Conservation (phyloP, 1,284 basidiomycete species). For the Boletus semigastroideus region DNA sequence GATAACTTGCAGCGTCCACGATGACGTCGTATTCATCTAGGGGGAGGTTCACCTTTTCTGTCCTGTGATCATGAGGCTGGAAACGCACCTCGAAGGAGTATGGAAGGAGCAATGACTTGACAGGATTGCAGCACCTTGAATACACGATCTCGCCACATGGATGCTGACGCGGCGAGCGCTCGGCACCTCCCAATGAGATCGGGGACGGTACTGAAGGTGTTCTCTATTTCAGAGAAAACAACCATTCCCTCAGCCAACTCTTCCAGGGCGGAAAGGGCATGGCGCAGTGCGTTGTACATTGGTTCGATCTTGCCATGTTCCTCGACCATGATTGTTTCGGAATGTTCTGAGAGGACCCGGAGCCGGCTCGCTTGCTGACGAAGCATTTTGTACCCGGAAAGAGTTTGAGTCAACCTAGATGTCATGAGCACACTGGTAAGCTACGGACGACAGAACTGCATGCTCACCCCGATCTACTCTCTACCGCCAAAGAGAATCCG, state of each 20-base stretch:
- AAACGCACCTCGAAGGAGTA: constrained; percentile 36
- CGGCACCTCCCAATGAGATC: constrained; percentile 32
- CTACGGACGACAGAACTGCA: not conserved
- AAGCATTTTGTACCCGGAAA: constrained; percentile 17
- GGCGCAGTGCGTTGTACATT: constrained; percentile 26
- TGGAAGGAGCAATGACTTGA: constrained; percentile 23
- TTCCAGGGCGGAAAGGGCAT: constrained; percentile 35
- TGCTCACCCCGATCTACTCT: constrained; percentile 46
- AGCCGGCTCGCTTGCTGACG: constrained; percentile 20
- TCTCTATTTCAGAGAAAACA: constrained; percentile 36
- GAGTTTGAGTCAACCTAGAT: constrained; percentile 40
- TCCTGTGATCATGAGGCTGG: not conserved
- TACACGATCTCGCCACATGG: constrained; percentile 27
- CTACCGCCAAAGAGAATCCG: constrained; percentile 63
- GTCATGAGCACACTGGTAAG: not conserved
- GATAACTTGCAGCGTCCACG: constrained; percentile 18
- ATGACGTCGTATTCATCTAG: constrained; percentile 29
- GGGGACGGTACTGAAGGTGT: constrained; percentile 24
- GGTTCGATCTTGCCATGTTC: constrained; percentile 22
- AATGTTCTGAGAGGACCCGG: constrained; percentile 19
- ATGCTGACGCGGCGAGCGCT: constrained; percentile 19
- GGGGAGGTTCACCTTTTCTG: not conserved
- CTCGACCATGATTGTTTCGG: constrained; percentile 24
- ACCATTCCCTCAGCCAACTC: constrained; percentile 42
- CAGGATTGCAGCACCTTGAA: constrained; percentile 19